Percentiles rank a stretch among this genome's conserved stretches.
Conservation (phyloP, 2,329 filamentous ascomycete species). For the Cercospora brassicicola region DNA sequence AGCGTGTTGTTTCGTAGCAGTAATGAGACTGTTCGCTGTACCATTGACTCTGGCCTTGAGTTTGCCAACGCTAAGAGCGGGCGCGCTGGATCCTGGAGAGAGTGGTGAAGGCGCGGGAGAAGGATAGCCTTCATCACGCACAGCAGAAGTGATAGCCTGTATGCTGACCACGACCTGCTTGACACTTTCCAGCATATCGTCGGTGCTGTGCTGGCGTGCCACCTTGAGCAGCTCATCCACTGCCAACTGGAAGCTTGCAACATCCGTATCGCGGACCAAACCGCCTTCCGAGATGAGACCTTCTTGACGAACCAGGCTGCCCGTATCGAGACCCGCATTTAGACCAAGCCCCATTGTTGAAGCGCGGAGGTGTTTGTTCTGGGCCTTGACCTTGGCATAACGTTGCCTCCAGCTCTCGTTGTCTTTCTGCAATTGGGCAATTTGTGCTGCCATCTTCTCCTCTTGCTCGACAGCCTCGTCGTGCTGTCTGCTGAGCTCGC, state of each 20-base stretch:
- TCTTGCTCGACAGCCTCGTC: constrained; percentile 78
- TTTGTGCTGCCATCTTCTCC: constrained; percentile 71
- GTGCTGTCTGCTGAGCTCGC: constrained; percentile 76
- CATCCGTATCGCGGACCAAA: constrained; percentile 82
- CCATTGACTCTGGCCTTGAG: constrained; percentile 82
- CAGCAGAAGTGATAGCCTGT: constrained; percentile 78
- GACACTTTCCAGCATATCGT: constrained; percentile 78
- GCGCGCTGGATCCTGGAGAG: constrained; percentile 17
- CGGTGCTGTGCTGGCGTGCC: constrained; percentile 71
- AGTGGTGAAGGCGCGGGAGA: constrained; percentile 35
- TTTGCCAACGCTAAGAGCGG: constrained; percentile 43
- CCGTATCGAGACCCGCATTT: constrained; percentile 56
- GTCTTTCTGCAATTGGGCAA: constrained; percentile 76
- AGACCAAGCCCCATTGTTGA: constrained; percentile 76
- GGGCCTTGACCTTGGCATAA: constrained; percentile 84
- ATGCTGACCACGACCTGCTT: constrained; percentile 81
- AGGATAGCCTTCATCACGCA: constrained; percentile 46
- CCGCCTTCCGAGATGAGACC: constrained; percentile 63
- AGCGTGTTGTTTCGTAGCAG: constrained; percentile 88
- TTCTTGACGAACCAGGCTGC: constrained; percentile 64
- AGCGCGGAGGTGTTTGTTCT: constrained; percentile 76
- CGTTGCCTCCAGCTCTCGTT: constrained; percentile 87
- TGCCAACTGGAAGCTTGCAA: constrained; percentile 92
- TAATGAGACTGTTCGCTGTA: constrained; percentile 93
- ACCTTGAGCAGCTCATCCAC: constrained; percentile 85